A percentile compares a stretch with the other conserved stretches of the same genome.
Evolutionary conservation across 2,329 filamentous ascomycete genomes (phyloP).

Genomic region (Hysterium pulicare): DNA sequence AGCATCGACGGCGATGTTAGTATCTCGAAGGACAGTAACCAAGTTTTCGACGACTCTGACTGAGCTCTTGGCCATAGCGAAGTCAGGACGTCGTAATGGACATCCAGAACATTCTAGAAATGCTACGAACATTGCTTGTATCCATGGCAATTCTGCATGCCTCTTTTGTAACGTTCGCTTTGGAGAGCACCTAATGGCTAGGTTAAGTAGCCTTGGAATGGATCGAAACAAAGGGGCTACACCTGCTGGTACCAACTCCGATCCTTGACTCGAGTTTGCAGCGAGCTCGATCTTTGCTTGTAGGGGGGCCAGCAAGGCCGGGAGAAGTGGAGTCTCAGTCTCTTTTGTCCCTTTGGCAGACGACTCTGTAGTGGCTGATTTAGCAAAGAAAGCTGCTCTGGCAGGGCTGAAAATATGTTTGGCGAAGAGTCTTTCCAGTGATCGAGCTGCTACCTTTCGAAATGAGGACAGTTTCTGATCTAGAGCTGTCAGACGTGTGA

Average conservation of each 20-base stretch:
- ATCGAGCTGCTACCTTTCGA: constrained; percentile 2
- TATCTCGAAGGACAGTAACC: constrained; percentile 20
- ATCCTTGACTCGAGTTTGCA: constrained; percentile 27
- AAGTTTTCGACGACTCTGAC: constrained; percentile 23
- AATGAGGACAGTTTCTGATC: neutral
- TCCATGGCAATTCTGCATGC: constrained; percentile 42
- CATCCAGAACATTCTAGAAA: constrained; percentile 35
- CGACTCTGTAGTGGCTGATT: constrained; percentile 7
- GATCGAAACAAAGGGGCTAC: constrained; percentile 22
- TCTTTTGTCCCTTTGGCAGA: constrained; percentile 3
- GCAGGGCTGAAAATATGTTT: constrained; percentile 43
- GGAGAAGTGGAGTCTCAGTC: constrained; percentile 15
- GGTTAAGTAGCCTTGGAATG: constrained; percentile 36
- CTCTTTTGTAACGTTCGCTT: constrained; percentile 40
- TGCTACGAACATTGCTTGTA: constrained; percentile 39
- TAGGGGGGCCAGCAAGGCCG: constrained; percentile 22
- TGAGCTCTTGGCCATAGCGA: constrained; percentile 15
- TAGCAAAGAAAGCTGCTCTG: constrained; percentile 34
- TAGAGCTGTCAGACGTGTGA: neutral
- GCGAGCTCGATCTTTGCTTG: constrained; percentile 29
- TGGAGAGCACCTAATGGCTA: constrained; percentile 41
- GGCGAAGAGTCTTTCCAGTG: constrained; percentile 37
- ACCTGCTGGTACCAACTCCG: constrained; percentile 18
- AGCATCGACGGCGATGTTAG: constrained; percentile 24
- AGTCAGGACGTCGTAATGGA: constrained; percentile 21